phyloP scores from a whole-genome alignment of 306 rosid species.

The Quercus ilex region DNA sequence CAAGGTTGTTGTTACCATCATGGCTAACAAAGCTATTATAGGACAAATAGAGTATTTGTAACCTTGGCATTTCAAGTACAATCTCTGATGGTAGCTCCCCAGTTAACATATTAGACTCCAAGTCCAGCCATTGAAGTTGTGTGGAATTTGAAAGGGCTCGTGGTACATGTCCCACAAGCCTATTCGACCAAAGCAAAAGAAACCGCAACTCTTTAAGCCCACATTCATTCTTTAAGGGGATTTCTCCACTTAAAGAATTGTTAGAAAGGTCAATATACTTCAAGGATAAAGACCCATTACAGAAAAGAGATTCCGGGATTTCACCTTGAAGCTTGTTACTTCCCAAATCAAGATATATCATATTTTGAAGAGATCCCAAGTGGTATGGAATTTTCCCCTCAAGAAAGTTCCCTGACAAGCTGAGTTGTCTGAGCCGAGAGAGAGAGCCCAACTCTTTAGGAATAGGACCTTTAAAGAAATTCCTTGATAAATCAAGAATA shows the following conservation, averaged over 20 bases:
- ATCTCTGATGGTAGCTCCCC: conserved; percentile 66
- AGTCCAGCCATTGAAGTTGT: conserved; percentile 76
- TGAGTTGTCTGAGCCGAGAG: conserved; percentile 43
- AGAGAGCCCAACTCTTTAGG: conserved; percentile 70
- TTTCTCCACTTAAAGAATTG: conserved; percentile 63
- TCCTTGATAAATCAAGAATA: conserved; percentile 75
- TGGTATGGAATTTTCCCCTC: conserved; percentile 54
- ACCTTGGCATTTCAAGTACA: conserved; percentile 42
- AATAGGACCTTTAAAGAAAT: conserved; percentile 61
- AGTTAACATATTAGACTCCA: conserved; percentile 65
- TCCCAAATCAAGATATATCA: conserved; percentile 72
- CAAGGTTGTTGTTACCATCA: conserved; percentile 75
- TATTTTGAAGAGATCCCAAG: conserved; percentile 58
- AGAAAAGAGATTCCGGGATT: conserved; percentile 65
- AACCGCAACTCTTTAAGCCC: conserved; percentile 50
- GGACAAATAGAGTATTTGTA: conserved; percentile 77
- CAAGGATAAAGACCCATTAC: conserved; percentile 59
- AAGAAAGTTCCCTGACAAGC: conserved; percentile 66
- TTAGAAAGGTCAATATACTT: conserved; percentile 77
- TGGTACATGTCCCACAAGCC: conserved; percentile 63
- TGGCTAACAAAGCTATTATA: conserved; percentile 71
- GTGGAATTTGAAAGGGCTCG: conserved; percentile 66
- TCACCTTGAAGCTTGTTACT: conserved; percentile 61
- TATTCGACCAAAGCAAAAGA: conserved; percentile 84
- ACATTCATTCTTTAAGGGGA: conserved; percentile 59